Conservation (phyloP, 305 asterid genomes). For the Plantago coronopus region DNA sequence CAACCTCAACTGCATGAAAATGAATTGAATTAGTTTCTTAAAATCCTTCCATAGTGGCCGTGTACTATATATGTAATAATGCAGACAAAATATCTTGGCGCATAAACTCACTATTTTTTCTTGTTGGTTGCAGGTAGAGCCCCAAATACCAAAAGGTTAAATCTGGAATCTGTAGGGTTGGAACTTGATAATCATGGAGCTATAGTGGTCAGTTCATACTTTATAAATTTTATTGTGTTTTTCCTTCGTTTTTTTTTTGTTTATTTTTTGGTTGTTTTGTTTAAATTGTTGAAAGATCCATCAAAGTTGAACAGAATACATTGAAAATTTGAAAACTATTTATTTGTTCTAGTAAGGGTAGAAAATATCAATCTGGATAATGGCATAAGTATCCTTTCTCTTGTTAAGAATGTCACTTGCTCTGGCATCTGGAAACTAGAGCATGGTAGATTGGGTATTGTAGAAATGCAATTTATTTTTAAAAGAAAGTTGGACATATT, state of each 20-base stretch:
- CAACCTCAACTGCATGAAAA: no score
- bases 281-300: not conserved
- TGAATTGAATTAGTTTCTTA: no score
- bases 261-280: no score
- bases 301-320: not conserved
- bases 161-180: conserved; percentile 81
- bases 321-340: no score
- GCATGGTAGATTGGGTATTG: not conserved
- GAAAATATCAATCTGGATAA: not conserved
- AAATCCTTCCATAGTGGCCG: no score
- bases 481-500: not conserved
- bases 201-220: conserved; percentile 52
- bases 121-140: conserved; percentile 63
- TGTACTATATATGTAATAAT: no score
- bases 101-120: conserved; percentile 9
- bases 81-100: no score
- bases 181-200: conserved; percentile 74
- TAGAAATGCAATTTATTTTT: no score
- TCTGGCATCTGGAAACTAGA: conserved; percentile 1
- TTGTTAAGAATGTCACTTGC: not conserved
- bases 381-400: not conserved
- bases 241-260: no score
- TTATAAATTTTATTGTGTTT: conserved; percentile 1
- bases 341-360: not conserved
- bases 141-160: conserved; percentile 86